These are phyloP conservation scores for Barnettozyma californica DNA, from an alignment of 805 yeast species.

Conservation along the genomic window DNA sequence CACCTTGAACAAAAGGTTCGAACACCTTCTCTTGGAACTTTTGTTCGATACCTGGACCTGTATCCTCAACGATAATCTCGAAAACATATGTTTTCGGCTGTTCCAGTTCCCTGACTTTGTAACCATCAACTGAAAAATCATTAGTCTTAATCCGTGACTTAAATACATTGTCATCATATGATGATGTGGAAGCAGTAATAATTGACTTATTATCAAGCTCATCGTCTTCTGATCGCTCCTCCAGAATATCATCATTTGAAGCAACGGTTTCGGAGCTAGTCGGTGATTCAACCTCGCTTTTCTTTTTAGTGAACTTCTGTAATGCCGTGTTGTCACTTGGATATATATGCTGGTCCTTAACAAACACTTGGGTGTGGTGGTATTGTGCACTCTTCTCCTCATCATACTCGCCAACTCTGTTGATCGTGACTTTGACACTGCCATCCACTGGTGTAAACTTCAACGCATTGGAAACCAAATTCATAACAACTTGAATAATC, in stretches of 20 bases:
- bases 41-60: slow-evolving; percentile 92
- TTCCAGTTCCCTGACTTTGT: slow-evolving; percentile 20
- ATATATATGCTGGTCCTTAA: slow-evolving; percentile 22
- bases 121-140: slow-evolving; percentile 19
- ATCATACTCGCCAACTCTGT: slow-evolving; percentile 69
- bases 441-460: slow-evolving; percentile 94
- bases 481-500: slow-evolving; percentile 88
- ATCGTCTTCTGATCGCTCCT: slow-evolving; percentile 4
- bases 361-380: slow-evolving; percentile 42
- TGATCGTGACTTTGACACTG: slow-evolving; percentile 58
- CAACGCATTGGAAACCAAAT: slow-evolving; percentile 81
- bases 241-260: slow-evolving; percentile 10
- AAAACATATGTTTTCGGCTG: slow-evolving; percentile 33
- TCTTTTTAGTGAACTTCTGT: background rate
- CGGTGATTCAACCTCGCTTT: background rate
- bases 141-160: slow-evolving; percentile 35
- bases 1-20: slow-evolving; percentile 97
- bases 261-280: slow-evolving; percentile 11
- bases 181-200: slow-evolving; percentile 26
- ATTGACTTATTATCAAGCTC: slow-evolving; percentile 19
- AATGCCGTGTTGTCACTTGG: slow-evolving; percentile 1
- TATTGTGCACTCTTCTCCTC: slow-evolving; percentile 37
- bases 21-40: slow-evolving; percentile 78
- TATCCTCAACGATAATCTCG: slow-evolving; percentile 74
- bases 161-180: slow-evolving; percentile 40